Conservation (phyloP, 768 basidiomycete genomes). For the Daedaleopsis nitida region DNA sequence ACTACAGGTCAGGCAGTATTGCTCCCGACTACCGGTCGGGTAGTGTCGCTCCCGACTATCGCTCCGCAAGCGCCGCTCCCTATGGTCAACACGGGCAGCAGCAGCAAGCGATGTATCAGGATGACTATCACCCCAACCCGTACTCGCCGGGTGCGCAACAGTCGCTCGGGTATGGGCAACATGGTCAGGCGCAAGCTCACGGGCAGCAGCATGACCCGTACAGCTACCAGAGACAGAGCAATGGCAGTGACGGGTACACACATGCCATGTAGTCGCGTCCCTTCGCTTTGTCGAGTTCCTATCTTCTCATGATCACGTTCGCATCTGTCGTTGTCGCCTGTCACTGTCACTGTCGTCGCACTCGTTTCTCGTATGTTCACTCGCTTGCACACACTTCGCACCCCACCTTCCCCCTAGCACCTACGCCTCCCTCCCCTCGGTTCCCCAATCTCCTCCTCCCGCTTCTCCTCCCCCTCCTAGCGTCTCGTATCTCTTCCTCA, state of each 20-base stretch:
- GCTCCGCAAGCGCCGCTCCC: slow-evolving; percentile 13
- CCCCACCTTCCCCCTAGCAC: slow-evolving; percentile 2
- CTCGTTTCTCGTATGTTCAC: slow-evolving; percentile 6
- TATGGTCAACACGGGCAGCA: slow-evolving; percentile 13
- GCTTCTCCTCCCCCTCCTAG: background rate
- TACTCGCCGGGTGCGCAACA: slow-evolving; percentile 17
- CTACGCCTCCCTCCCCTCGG: background rate
- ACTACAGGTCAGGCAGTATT: slow-evolving; percentile 7
- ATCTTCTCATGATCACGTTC: background rate
- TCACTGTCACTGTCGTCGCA: slow-evolving; percentile 4
- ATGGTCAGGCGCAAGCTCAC: slow-evolving; percentile 10
- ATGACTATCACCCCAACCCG: slow-evolving; percentile 16
- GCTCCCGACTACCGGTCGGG: slow-evolving; percentile 19
- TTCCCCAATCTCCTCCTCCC: background rate
- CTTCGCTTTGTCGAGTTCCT: background rate
- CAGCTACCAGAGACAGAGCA: slow-evolving; percentile 16
- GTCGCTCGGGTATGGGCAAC: slow-evolving; percentile 10
- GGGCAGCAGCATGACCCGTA: slow-evolving; percentile 15
- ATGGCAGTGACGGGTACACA: slow-evolving; percentile 24
- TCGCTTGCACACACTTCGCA: background rate
- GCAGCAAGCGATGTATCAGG: slow-evolving; percentile 8
- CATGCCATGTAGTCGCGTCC: slow-evolving; percentile 29
- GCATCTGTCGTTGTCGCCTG: background rate
- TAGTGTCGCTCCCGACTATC: slow-evolving; percentile 12
- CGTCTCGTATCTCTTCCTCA: background rate